These are phyloP conservation scores for Podospora comata DNA, from an alignment of 495 filamentous ascomycete species.

Conservation along the genomic window DNA sequence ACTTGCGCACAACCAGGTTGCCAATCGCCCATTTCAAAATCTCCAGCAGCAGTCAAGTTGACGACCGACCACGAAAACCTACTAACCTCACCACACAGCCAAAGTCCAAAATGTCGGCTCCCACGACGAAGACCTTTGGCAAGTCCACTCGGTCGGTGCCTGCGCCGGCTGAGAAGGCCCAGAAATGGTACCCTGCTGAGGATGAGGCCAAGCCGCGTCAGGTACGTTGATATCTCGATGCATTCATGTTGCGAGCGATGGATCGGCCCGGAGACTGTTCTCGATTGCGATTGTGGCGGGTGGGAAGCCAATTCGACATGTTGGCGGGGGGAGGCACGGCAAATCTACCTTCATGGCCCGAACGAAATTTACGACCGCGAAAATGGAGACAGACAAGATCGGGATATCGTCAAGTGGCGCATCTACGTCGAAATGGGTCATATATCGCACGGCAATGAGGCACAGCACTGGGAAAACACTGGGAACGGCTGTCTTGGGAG, in stretches of 20 bases:
- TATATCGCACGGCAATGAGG: not conserved
- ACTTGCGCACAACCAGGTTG: constrained; percentile 36
- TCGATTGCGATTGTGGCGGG: constrained; percentile 20
- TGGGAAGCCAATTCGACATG: constrained; percentile 14
- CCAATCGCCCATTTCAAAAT: constrained; percentile 36
- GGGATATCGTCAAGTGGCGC: constrained; percentile 7
- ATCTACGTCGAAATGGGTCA: not conserved
- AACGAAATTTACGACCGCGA: not conserved
- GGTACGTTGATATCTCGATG: constrained; percentile 56
- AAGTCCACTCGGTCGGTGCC: constrained; percentile 92
- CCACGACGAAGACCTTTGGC: constrained; percentile 91
- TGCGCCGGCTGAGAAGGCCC: constrained; percentile 79
- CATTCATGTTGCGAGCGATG: constrained; percentile 17
- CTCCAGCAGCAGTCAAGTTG: constrained; percentile 37
- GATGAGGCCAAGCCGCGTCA: constrained; percentile 88
- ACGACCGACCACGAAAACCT: constrained; percentile 36
- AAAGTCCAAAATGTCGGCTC: constrained; percentile 62
- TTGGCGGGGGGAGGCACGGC: constrained; percentile 13
- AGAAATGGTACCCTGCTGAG: constrained; percentile 99
- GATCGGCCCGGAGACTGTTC: constrained; percentile 13
- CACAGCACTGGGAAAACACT: not conserved
- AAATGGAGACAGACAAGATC: not conserved
- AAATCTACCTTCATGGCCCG: not conserved
- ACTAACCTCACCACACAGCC: constrained; percentile 42
- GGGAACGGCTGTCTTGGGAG: not conserved